Evolutionary conservation across 2,329 filamentous ascomycete species (phyloP), one percentile per base, ranked within the genome.

Genomic region (Ceratocystis cubensis): DNA sequence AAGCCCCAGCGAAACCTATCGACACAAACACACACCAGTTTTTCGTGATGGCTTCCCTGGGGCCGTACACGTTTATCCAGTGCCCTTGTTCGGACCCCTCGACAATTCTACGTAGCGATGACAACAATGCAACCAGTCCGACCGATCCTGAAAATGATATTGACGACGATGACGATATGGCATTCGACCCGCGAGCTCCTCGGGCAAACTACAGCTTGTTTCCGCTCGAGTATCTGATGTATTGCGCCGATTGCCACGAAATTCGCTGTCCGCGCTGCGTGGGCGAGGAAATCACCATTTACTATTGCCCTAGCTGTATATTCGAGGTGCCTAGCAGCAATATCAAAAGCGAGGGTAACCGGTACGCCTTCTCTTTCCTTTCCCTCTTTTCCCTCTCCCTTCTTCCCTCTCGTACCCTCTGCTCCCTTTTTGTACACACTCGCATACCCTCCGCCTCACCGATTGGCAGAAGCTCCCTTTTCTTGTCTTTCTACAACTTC

Each of bases 201-300:
- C 87, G 92, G 46, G 89, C 94, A 67, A 94, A 91, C 75, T 97
- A 91, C 79, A 92, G 91, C 70, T 81, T 99, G 41, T 96, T 93
- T 73, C 93, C 94, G 0, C 85, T 96, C 57, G 93, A 97, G 73
- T 87, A 96, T 74, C 83, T 99, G 30, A 82, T 97, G 50, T 99
- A 96, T 78, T 99, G 94, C 79, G 93, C 96, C 74, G 94, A 97
- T 75, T 99, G 94, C 75, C 91, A 96, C 74, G 88, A 96, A 76
- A 96, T 97, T 69, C 88, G 94, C 71, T 99, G 94, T 74, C 89
- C 91, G 5, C 82, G 91, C 77, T 99, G 94, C 73, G 89, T 95
- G 65, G 84, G 87, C 61, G 94, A 99, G 74, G 94, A 99, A 77
- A 91, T 96, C 66, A 86, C 96, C 61, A 94, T 90, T 65, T 96